Evolutionary conservation across 306 rosid species (phyloP).

Genomic region (Cajanus cajan): DNA sequence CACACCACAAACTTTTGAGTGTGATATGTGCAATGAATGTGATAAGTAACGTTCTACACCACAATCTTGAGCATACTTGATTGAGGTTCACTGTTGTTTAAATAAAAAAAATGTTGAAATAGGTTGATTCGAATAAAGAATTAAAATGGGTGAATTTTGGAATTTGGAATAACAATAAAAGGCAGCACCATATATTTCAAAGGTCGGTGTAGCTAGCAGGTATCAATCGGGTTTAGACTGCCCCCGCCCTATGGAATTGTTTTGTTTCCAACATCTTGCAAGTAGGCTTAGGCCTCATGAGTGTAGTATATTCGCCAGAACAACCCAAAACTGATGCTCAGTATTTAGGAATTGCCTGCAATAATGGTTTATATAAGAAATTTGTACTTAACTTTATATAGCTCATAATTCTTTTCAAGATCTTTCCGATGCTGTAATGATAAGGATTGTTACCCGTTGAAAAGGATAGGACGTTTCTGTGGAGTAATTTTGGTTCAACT

Average conservation of each 20-base stretch:
- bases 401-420: conserved; percentile 11
- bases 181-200: conserved; percentile 35
- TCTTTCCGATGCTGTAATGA: conserved; percentile 31
- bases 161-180: conserved; percentile 39
- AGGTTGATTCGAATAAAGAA: conserved; percentile 19
- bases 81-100: background rate
- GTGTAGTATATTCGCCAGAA: conserved; percentile 39
- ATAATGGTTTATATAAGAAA: background rate
- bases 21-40: background rate
- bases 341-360: background rate
- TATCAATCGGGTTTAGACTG: conserved; percentile 56
- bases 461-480: background rate
- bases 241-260: conserved; percentile 60
- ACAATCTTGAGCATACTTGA: background rate
- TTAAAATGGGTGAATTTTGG: conserved; percentile 27
- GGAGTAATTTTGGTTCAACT: background rate
- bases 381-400: background rate
- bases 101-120: background rate
- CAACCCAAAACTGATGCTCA: conserved; percentile 23
- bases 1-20: background rate
- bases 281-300: conserved; percentile 41
- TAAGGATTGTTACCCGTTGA: conserved; percentile 13
- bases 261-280: conserved; percentile 39
- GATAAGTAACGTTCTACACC: background rate
- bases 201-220: conserved; percentile 46